Conservation (phyloP, 2,329 filamentous ascomycete species). For the Leptographium radiaticola region DNA sequence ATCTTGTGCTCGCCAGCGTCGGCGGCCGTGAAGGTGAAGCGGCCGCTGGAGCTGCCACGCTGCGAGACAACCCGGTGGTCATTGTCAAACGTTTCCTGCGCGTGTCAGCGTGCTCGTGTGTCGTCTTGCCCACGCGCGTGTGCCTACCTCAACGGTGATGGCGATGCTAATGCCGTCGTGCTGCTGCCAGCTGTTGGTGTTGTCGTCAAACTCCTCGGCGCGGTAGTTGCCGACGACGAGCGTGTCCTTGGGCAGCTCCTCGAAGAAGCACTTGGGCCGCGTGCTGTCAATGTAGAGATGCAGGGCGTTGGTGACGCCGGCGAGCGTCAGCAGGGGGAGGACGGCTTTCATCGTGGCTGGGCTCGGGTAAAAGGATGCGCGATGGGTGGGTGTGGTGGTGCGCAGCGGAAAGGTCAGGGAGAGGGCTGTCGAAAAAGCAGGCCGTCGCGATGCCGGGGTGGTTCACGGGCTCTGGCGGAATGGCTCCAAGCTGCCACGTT, state of each 20-base stretch:
- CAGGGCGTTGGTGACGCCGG: slow-evolving; percentile 59
- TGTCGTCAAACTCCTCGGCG: slow-evolving; percentile 71
- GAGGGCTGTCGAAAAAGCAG: not conserved
- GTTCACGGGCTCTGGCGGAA: not conserved
- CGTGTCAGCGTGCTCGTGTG: not conserved
- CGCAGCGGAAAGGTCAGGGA: not conserved
- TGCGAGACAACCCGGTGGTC: slow-evolving; percentile 92
- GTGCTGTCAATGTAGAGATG: slow-evolving; percentile 92
- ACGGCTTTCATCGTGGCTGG: slow-evolving; percentile 39
- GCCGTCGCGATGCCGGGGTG: not conserved
- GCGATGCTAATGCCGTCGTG: slow-evolving; percentile 69
- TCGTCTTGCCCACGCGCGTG: not conserved
- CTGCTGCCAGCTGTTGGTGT: slow-evolving; percentile 52
- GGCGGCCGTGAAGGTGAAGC: slow-evolving; percentile 91
- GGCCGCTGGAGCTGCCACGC: slow-evolving; percentile 59
- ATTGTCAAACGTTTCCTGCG: slow-evolving; percentile 83
- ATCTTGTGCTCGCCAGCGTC: slow-evolving; percentile 92
- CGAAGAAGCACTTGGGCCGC: slow-evolving; percentile 88
- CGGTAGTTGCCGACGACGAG: slow-evolving; percentile 88
- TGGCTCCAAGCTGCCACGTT: slow-evolving; percentile 7
- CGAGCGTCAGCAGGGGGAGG: slow-evolving; percentile 53
- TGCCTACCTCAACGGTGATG: slow-evolving; percentile 72
- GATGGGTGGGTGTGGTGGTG: not conserved
- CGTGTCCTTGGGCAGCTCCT: slow-evolving; percentile 95
- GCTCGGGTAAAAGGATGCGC: not conserved